Evolutionary conservation across 108 stramenopile species (phyloP), one percentile per base, ranked within the genome.

Genomic region (Pseudonitzschia pungens): DNA sequence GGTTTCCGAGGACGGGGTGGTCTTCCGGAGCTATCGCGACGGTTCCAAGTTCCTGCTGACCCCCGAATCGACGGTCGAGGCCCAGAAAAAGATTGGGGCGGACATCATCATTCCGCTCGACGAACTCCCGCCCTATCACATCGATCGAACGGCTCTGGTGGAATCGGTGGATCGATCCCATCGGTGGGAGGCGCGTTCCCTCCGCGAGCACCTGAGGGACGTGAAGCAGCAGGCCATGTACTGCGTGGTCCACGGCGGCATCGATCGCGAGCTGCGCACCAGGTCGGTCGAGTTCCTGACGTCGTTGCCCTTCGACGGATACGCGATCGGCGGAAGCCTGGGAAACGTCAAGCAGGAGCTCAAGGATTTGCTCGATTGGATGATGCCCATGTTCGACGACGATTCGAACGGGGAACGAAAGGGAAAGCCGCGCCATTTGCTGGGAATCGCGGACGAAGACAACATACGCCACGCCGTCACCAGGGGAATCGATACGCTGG

Each of bases 61-160:
- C 16, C 97, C 97, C 4, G 97, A 98, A 75, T 85, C 81, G 22
- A 93, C 94, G 1, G 94, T 98, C 0, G 79, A 83, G 53, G 92
- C 94, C 21, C 97, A 97, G 62, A 97, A 97, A 68, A 78, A 86
- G 18, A 84, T 94, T 67, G 95, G 94, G 22, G 92, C 94, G 26
- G 97, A 97, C 73, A 96, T 97, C 62, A 97, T 98, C 73, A 98
- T 98, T 32, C 97, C 96, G 0, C 73, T 98, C 40, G 97, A 98
- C 77, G 94, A 98, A 63, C 65, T 98, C 10, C 93, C 94, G 21
- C 94, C 94, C 7, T 96, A 96, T 73, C 90, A 96, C 70, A 89
- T 92, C 50, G 89, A 87, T 78, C 80, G 78, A 18, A 55, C 76
- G 3, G 66, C 68, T 12, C 75, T 97, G 62, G 71, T 62, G 0